Conservation (phyloP, 148 eudicot species). For the Rhododendron ferrugineum region DNA sequence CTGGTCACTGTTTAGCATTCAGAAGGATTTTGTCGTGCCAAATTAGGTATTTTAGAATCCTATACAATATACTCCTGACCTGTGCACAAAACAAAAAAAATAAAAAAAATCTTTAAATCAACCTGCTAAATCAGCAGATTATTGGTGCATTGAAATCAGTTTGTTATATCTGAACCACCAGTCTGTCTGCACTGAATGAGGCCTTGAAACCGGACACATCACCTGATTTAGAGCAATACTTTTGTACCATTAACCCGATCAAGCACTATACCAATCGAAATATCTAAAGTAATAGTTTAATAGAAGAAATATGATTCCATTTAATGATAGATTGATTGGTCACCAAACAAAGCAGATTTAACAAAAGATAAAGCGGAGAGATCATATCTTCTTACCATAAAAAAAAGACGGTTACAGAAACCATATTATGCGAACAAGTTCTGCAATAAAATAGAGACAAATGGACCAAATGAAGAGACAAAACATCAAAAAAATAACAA, state of each 20-base stretch:
- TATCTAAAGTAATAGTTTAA: background rate
- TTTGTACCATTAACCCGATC: background rate
- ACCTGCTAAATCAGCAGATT: constrained; percentile 3
- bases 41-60: background rate
- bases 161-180: background rate
- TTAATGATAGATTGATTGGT: background rate
- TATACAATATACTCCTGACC: background rate
- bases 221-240: constrained; percentile 3
- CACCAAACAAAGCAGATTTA: background rate
- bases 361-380: constrained; percentile 1
- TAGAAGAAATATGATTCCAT: background rate
- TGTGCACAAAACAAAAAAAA: background rate
- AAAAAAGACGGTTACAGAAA: background rate
- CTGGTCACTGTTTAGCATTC: background rate
- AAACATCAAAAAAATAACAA: background rate
- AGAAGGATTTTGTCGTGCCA: background rate
- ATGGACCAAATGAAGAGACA: background rate
- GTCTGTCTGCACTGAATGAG: background rate
- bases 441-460: constrained; percentile 9
- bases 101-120: background rate
- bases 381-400: constrained; percentile 10
- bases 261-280: background rate
- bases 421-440: constrained; percentile 4
- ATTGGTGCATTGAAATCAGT: constrained; percentile 1
- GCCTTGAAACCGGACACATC: background rate